Evolutionary conservation across 2,329 filamentous ascomycete species (phyloP).

Genomic region (Trichoderma arundinaceum): DNA sequence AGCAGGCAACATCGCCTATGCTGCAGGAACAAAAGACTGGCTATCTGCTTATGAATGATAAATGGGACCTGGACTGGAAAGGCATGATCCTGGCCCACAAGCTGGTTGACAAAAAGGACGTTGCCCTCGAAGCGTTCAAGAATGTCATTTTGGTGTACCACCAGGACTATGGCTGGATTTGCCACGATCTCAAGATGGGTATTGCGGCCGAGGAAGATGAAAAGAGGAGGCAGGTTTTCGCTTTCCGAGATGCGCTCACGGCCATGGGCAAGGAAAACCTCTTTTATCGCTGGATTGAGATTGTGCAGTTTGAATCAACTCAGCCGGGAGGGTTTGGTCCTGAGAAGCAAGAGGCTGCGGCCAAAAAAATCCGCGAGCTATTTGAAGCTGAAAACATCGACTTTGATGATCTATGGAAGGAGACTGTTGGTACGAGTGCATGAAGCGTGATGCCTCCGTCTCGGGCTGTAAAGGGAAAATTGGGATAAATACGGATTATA

Average conservation of each 20-base stretch:
- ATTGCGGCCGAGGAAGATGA: slow-evolving; percentile 63
- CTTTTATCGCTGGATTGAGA: slow-evolving; percentile 92
- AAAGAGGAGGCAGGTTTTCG: slow-evolving; percentile 74
- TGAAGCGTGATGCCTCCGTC: neutral
- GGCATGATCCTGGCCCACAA: slow-evolving; percentile 76
- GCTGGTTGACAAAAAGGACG: slow-evolving; percentile 67
- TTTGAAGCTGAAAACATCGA: slow-evolving; percentile 79
- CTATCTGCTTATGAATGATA: slow-evolving; percentile 80
- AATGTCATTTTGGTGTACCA: slow-evolving; percentile 73
- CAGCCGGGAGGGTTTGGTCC: slow-evolving; percentile 78
- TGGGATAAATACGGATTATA: neutral
- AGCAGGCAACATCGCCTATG: slow-evolving; percentile 70
- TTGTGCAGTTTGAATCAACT: slow-evolving; percentile 85
- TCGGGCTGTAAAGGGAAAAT: neutral
- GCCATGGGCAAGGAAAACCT: slow-evolving; percentile 83
- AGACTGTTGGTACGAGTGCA: slow-evolving; percentile 55
- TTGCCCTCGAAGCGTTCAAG: slow-evolving; percentile 70
- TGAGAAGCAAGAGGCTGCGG: slow-evolving; percentile 74
- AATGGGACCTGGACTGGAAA: slow-evolving; percentile 88
- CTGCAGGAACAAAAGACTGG: slow-evolving; percentile 80
- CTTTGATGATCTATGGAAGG: slow-evolving; percentile 79
- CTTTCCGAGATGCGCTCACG: slow-evolving; percentile 77
- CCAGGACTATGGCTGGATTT: slow-evolving; percentile 70
- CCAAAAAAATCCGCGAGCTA: slow-evolving; percentile 74
- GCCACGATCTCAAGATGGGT: slow-evolving; percentile 63